phyloP scores from a whole-genome alignment of 1,284 basidiomycete genomes.

The Austroboletus novae-zelandiae region DNA sequence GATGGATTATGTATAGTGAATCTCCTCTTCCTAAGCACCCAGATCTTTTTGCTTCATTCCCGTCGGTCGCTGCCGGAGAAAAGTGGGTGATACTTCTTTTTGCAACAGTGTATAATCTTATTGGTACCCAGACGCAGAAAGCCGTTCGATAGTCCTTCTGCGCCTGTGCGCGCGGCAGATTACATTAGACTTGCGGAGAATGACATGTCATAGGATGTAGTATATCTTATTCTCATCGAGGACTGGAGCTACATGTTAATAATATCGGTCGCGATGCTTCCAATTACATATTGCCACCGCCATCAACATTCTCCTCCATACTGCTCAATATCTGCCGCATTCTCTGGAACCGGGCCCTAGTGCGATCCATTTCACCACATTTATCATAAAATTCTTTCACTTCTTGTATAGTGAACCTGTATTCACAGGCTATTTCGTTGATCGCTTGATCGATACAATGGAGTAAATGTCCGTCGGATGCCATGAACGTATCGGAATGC shows the following conservation, averaged over 20 bases:
- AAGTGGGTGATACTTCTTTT: slow-evolving; percentile 53
- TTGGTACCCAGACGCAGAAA: slow-evolving; percentile 58
- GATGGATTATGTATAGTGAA: slow-evolving; percentile 55
- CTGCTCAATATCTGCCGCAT: slow-evolving; percentile 59
- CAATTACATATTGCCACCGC: slow-evolving; percentile 10
- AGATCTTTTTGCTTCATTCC: slow-evolving; percentile 96
- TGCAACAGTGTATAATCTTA: slow-evolving; percentile 1
- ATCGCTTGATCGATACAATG: slow-evolving; percentile 65
- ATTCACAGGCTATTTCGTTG: slow-evolving; percentile 59
- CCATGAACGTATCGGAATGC: slow-evolving; percentile 1
- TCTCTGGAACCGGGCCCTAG: slow-evolving; percentile 57
- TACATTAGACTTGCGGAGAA: slow-evolving; percentile 50
- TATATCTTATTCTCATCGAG: slow-evolving; percentile 1
- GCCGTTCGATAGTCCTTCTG: slow-evolving; percentile 74
- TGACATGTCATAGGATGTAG: slow-evolving; percentile 19
- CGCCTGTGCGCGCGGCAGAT: slow-evolving; percentile 64
- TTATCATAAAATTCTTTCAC: slow-evolving; percentile 72
- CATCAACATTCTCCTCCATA: slow-evolving; percentile 34
- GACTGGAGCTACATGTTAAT: not conserved
- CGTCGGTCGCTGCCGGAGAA: slow-evolving; percentile 95
- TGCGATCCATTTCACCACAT: slow-evolving; percentile 63
- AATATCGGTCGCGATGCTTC: not conserved
- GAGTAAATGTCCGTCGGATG: slow-evolving; percentile 28
- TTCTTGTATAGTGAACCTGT: slow-evolving; percentile 66
- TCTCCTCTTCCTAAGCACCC: slow-evolving; percentile 95